These are phyloP conservation scores for Mycena albidolilacea DNA, from an alignment of 768 basidiomycete species.

Conservation along the genomic window DNA sequence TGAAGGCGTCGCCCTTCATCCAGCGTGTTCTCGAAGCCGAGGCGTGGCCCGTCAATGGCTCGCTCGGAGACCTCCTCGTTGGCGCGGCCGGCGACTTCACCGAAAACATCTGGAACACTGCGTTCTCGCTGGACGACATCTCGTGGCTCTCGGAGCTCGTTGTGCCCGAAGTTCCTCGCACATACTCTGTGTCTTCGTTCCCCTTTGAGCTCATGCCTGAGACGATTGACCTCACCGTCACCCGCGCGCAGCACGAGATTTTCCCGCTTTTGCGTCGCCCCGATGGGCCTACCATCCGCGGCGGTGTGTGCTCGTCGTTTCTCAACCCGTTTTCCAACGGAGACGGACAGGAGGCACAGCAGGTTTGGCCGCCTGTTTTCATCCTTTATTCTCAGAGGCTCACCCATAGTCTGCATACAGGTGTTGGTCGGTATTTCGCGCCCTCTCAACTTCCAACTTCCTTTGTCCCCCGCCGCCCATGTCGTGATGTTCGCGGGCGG, in stretches of 20 bases:
- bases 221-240: slow-evolving; percentile 5
- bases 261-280: slow-evolving; percentile 5
- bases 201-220: slow-evolving; percentile 3
- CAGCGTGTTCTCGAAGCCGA: slow-evolving; percentile 7
- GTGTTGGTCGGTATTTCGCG: slow-evolving; percentile 4
- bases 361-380: neutral
- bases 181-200: slow-evolving; percentile 2
- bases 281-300: slow-evolving; percentile 3
- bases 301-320: slow-evolving; percentile 5
- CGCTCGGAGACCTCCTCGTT: neutral
- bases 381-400: neutral
- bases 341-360: slow-evolving; percentile 1
- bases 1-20: slow-evolving; percentile 3
- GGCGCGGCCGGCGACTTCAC: slow-evolving; percentile 1
- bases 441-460: slow-evolving; percentile 6
- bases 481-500: slow-evolving; percentile 1
- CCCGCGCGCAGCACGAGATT: slow-evolving; percentile 7
- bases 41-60: slow-evolving; percentile 3
- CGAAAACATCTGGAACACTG: slow-evolving; percentile 4
- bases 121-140: slow-evolving; percentile 5
- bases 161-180: slow-evolving; percentile 5
- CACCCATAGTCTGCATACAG: slow-evolving; percentile 2
- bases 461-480: slow-evolving; percentile 7
- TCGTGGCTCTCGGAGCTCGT: slow-evolving; percentile 7
- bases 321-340: neutral